Evolutionary conservation across 2,329 filamentous ascomycete genomes (phyloP).

Genomic region (Trichoderma breve): DNA sequence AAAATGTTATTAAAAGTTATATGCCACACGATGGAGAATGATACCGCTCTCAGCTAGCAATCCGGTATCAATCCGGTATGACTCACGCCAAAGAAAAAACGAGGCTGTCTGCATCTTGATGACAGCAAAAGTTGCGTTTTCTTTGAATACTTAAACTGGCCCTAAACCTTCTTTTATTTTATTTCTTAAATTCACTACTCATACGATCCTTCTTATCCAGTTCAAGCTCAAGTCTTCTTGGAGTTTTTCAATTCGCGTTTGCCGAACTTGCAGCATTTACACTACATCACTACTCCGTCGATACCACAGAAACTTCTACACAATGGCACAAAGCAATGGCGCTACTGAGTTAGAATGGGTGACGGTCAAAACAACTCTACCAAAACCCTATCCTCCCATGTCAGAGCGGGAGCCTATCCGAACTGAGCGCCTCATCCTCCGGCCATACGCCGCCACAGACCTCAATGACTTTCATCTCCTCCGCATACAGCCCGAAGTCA

Average conservation of each 20-base stretch:
- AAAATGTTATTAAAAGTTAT: neutral
- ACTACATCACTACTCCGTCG: neutral
- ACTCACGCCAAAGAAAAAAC: neutral
- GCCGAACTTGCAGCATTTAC: neutral
- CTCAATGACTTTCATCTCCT: slow-evolving; percentile 50
- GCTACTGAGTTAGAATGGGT: slow-evolving; percentile 31
- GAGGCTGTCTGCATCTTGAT: neutral
- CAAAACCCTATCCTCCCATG: slow-evolving; percentile 44
- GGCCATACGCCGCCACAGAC: slow-evolving; percentile 51
- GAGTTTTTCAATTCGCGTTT: neutral
- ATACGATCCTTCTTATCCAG: neutral
- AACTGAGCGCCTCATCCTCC: slow-evolving; percentile 56
- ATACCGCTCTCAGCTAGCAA: slow-evolving; percentile 4
- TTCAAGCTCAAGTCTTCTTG: neutral
- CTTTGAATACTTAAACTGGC: neutral
- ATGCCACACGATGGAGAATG: neutral
- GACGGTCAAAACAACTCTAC: slow-evolving; percentile 50
- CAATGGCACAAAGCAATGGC: slow-evolving; percentile 24
- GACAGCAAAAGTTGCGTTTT: neutral
- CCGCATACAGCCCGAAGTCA: slow-evolving; percentile 58
- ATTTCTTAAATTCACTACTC: neutral
- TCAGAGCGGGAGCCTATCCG: slow-evolving; percentile 39
- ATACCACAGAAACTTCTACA: neutral
- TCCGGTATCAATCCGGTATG: slow-evolving; percentile 4
- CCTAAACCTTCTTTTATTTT: neutral